Conservation (phyloP, 1,139 yeast genomes). For the Taphrina pruni region DNA sequence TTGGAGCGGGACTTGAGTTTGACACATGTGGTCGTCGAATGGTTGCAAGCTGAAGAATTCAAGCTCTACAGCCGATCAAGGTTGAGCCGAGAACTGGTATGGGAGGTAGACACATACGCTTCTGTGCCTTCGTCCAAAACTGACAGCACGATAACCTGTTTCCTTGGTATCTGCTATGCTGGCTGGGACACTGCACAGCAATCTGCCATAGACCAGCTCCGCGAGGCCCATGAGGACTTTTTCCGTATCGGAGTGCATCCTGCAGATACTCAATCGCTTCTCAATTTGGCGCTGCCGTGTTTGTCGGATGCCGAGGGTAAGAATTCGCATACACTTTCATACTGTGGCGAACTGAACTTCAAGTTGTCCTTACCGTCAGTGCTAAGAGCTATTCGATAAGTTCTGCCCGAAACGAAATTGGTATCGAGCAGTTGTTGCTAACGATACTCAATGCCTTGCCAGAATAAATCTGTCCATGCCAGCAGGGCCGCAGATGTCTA, state of each 20-base stretch:
- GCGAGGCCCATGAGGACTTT: background rate
- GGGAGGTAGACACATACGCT: background rate
- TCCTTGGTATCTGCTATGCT: constrained; percentile 1
- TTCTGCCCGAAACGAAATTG: constrained; percentile 8
- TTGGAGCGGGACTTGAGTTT: constrained; percentile 2
- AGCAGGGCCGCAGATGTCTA: background rate
- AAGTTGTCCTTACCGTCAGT: constrained; percentile 5
- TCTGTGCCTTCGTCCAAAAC: background rate
- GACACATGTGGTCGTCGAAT: constrained; percentile 2
- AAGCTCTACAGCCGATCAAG: constrained; percentile 2
- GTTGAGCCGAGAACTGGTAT: background rate
- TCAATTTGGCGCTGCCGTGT: background rate
- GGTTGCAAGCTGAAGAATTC: constrained; percentile 14
- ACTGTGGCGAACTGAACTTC: background rate
- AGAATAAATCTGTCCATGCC: background rate
- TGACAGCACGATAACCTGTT: background rate
- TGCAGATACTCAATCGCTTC: constrained; percentile 13
- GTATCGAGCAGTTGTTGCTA: constrained; percentile 11
- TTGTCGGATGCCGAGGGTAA: background rate
- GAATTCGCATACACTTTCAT: background rate
- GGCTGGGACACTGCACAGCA: constrained; percentile 8
- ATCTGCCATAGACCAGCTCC: background rate
- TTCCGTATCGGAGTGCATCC: constrained; percentile 14
- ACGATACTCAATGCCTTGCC: background rate
- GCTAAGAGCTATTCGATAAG: constrained; percentile 3